These are phyloP conservation scores for Calonectria pseudoturangicola DNA, from an alignment of 2,329 filamentous ascomycete genomes.

Conservation along the genomic window DNA sequence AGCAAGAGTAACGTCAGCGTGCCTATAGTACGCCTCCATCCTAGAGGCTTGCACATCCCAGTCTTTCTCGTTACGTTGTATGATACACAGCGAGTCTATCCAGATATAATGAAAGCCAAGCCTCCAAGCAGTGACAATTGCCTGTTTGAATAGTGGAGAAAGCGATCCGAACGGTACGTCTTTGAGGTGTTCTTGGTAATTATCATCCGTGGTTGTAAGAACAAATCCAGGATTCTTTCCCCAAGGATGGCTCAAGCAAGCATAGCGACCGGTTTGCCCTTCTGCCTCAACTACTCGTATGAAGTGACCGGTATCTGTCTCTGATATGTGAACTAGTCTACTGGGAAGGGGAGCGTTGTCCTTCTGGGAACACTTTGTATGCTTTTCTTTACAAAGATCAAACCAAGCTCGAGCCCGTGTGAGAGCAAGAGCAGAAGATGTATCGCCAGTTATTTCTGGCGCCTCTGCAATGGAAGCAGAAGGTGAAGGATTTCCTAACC, in stretches of 20 bases:
- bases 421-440: background rate
- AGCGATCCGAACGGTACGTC: background rate
- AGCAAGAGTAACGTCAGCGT: background rate
- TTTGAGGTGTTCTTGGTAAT: conserved; percentile 3
- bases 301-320: background rate
- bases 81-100: conserved; percentile 13
- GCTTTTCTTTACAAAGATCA: background rate
- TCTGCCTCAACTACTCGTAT: background rate
- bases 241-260: background rate
- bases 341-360: background rate
- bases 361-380: background rate
- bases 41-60: conserved; percentile 4
- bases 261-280: background rate
- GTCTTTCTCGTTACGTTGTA: background rate
- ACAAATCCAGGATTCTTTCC: background rate
- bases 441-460: background rate
- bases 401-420: background rate
- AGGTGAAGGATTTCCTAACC: background rate
- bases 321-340: conserved; percentile 4
- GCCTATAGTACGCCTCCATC: conserved; percentile 13
- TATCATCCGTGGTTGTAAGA: background rate
- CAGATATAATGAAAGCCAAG: conserved; percentile 3
- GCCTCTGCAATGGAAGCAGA: background rate
- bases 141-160: background rate
- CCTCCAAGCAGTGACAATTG: background rate